These are phyloP conservation scores for Phytophthora megakarya DNA, from an alignment of 352 stramenopile genomes.

Conservation along the genomic window DNA sequence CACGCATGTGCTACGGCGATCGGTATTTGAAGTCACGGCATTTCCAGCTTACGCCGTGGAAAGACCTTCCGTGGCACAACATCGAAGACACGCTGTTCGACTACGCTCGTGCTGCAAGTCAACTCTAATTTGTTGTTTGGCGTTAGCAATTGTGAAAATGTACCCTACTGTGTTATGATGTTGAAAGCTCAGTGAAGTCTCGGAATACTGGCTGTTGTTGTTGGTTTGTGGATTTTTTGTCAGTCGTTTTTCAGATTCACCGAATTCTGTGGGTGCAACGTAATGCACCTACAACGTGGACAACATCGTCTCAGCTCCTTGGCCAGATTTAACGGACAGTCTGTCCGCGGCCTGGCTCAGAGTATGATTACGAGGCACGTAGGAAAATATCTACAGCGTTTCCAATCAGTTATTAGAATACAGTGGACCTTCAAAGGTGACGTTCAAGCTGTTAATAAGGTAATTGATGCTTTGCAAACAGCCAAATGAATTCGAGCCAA, in stretches of 20 bases:
- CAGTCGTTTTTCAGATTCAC: not conserved
- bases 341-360: not conserved
- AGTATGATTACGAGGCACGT: not conserved
- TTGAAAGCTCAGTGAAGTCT: not conserved
- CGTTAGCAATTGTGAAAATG: conserved; percentile 11
- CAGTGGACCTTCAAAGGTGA: too few species aligned
- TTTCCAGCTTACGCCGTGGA: conserved; percentile 29
- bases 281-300: not conserved
- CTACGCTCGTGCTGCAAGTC: conserved; percentile 28
- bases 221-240: not conserved
- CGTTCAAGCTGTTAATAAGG: too few species aligned
- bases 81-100: conserved; percentile 33
- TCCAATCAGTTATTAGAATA: too few species aligned
- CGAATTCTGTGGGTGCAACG: not conserved
- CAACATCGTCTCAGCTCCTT: not conserved
- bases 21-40: conserved; percentile 25
- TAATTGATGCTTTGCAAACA: too few species aligned
- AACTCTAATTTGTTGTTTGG: conserved; percentile 22
- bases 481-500: too few species aligned
- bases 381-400: not conserved
- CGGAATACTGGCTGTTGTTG: not conserved
- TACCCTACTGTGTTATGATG: not conserved
- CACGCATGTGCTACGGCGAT: conserved; percentile 39
- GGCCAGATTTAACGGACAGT: not conserved
- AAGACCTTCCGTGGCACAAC: conserved; percentile 30